A percentile compares a stretch with the other conserved stretches of the same genome.
These are phyloP conservation scores for Gentiana macrophylla DNA, from an alignment of 257 asterid species.

Conservation along the genomic window DNA sequence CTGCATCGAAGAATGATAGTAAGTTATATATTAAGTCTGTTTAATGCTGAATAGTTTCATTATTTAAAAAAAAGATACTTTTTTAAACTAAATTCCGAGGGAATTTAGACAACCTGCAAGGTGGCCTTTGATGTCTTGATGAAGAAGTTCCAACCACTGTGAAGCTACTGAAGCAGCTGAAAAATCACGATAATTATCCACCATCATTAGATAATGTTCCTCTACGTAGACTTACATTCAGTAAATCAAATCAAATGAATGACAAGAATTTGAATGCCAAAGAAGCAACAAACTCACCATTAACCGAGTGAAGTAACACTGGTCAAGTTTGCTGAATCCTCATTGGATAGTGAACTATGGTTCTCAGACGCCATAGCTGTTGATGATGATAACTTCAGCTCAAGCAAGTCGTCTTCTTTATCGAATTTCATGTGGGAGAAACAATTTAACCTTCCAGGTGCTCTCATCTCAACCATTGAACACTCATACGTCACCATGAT, in stretches of 20 bases:
- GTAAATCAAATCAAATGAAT: background rate
- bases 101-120: slow-evolving; percentile 50
- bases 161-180: slow-evolving; percentile 91
- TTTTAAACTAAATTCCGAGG: background rate
- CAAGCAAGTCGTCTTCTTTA: slow-evolving; percentile 39
- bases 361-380: slow-evolving; percentile 33
- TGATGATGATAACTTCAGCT: slow-evolving; percentile 47
- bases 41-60: too few species aligned
- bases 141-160: slow-evolving; percentile 93
- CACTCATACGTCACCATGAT: slow-evolving; percentile 23
- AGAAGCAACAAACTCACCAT: slow-evolving; percentile 33
- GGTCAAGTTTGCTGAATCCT: slow-evolving; percentile 45
- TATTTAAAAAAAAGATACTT: too few species aligned
- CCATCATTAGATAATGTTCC: background rate
- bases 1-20: slow-evolving; percentile 33
- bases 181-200: slow-evolving; percentile 9
- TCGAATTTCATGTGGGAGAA: slow-evolving; percentile 21
- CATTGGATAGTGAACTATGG: slow-evolving; percentile 48
- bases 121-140: slow-evolving; percentile 78
- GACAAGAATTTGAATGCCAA: background rate
- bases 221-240: background rate
- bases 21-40: slow-evolving; percentile 5
- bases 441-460: slow-evolving; percentile 16
- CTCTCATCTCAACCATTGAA: slow-evolving; percentile 21
- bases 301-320: slow-evolving; percentile 62